phyloP scores from a whole-genome alignment of 1,284 basidiomycete genomes.

The Fistulina hepatica region DNA sequence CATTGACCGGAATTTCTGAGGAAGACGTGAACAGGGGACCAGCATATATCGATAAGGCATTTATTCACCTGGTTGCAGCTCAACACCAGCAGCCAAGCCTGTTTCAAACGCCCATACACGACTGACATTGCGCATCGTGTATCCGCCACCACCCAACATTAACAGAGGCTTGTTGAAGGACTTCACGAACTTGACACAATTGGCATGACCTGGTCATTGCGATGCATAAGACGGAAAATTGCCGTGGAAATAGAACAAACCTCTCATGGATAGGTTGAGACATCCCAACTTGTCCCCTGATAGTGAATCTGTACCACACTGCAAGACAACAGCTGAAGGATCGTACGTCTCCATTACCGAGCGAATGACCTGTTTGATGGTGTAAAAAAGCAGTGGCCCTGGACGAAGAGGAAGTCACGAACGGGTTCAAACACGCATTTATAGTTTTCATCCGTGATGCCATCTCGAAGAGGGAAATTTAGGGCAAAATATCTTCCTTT shows the following conservation, averaged over 20 bases:
- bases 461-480: slow-evolving; percentile 94
- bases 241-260: slow-evolving; percentile 27
- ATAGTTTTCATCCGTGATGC: slow-evolving; percentile 94
- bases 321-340: slow-evolving; percentile 92
- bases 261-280: slow-evolving; percentile 95
- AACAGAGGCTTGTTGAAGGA: slow-evolving; percentile 90
- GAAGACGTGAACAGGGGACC: slow-evolving; percentile 5
- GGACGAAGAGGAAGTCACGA: slow-evolving; percentile 22
- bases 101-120: slow-evolving; percentile 98
- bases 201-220: slow-evolving; percentile 67
- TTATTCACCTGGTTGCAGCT: slow-evolving; percentile 69
- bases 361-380: slow-evolving; percentile 65
- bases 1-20: slow-evolving; percentile 90
- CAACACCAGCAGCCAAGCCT: slow-evolving; percentile 90
- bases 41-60: neutral
- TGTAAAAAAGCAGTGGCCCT: neutral
- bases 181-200: slow-evolving; percentile 96
- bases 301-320: slow-evolving; percentile 97
- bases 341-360: slow-evolving; percentile 95
- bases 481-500: slow-evolving; percentile 91
- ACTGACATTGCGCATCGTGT: slow-evolving; percentile 97
- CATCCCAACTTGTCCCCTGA: slow-evolving; percentile 95
- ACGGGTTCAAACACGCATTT: slow-evolving; percentile 94
- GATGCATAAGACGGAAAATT: neutral
- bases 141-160: slow-evolving; percentile 93